Base-by-base conservation (phyloP, 805 yeast genomes). In the Candida sphagnicola region DNA sequence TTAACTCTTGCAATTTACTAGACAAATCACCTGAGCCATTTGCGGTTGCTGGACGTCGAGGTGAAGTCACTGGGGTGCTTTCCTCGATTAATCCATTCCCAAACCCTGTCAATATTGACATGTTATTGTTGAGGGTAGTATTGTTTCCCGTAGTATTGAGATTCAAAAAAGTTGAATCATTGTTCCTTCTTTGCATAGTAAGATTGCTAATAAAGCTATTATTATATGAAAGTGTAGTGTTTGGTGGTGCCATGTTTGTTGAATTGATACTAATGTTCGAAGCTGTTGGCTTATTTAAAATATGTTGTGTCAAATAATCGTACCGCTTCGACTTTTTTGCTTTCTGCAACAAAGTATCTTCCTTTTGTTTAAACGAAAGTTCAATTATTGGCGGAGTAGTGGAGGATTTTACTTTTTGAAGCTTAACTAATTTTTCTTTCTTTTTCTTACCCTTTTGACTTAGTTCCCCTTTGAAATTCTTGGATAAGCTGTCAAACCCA, bases 81-180 rank as follows among this genome's bases (percentile, higher is more conserved):
- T 62, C 70, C 39, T 61, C 70, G 1, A 63, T 43, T 2, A 65
- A 56, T 4, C 69, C 70, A 31, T 52, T 54, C 5, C 65, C 70
- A 44, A 62, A 57, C 8, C 63, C 63, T 10, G 59, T 52, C 29
- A 67, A 46, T 10, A 60, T 54, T 6, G 71, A 62, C 4, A 50
- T 51, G 37, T 56, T 54, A 28, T 48, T 48, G 15, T 39, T 39
- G 28, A 45, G 38, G 6, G 59, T 49, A 13, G 49, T 45, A 35
- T 48, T 44, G 15, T 35, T 34, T 10, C 31, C 40, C 2, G 51
- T 42, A 11, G 46, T 39, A 34, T 43, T 45, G 23, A 42, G 40
- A 31, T 47, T 47, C 14, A 48, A 36, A 19, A 48, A 43, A 2
- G 61, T 50, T 4, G 51, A 42, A 39, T 51, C 46, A 40, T 49